These are phyloP conservation scores for Botrytis porri DNA, from an alignment of 2,329 filamentous ascomycete species.

Conservation along the genomic window DNA sequence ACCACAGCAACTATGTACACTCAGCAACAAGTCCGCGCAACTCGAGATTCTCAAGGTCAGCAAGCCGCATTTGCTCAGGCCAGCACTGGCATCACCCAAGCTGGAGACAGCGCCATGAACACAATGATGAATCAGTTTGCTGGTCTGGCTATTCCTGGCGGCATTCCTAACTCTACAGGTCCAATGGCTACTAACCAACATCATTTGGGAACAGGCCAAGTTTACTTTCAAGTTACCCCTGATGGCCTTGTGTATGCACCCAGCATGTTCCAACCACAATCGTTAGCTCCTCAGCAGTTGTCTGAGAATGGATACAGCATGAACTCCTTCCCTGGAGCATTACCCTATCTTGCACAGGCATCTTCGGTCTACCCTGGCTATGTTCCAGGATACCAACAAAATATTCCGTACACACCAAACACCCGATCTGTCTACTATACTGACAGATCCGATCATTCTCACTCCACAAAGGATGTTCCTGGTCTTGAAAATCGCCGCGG, in stretches of 20 bases:
- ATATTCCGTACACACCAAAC: slow-evolving; percentile 37
- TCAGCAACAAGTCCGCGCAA: slow-evolving; percentile 33
- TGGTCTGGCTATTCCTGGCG: slow-evolving; percentile 36
- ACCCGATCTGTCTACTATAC: slow-evolving; percentile 33
- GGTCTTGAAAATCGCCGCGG: slow-evolving; percentile 63
- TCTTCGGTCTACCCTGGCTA: slow-evolving; percentile 35
- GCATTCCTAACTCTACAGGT: slow-evolving; percentile 37
- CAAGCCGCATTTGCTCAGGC: slow-evolving; percentile 28
- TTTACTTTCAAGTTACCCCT: slow-evolving; percentile 30
- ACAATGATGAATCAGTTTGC: slow-evolving; percentile 37
- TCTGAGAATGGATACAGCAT: slow-evolving; percentile 34
- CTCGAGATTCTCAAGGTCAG: slow-evolving; percentile 35
- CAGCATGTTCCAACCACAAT: slow-evolving; percentile 36
- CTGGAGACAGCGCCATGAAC: slow-evolving; percentile 31
- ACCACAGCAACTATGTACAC: slow-evolving; percentile 35
- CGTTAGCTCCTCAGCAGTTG: slow-evolving; percentile 30
- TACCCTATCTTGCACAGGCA: slow-evolving; percentile 37
- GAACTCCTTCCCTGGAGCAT: slow-evolving; percentile 31
- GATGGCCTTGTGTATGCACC: slow-evolving; percentile 28
- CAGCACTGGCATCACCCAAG: slow-evolving; percentile 23
- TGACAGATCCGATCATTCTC: slow-evolving; percentile 34
- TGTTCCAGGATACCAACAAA: slow-evolving; percentile 33
- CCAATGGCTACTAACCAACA: slow-evolving; percentile 34
- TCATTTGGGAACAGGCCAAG: slow-evolving; percentile 39
- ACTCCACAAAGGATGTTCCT: slow-evolving; percentile 48